A percentile compares a stretch with the other conserved stretches of the same genome.
phyloP scores from a whole-genome alignment of 495 filamentous ascomycete genomes.

The Penicillium dipodomyicola region DNA sequence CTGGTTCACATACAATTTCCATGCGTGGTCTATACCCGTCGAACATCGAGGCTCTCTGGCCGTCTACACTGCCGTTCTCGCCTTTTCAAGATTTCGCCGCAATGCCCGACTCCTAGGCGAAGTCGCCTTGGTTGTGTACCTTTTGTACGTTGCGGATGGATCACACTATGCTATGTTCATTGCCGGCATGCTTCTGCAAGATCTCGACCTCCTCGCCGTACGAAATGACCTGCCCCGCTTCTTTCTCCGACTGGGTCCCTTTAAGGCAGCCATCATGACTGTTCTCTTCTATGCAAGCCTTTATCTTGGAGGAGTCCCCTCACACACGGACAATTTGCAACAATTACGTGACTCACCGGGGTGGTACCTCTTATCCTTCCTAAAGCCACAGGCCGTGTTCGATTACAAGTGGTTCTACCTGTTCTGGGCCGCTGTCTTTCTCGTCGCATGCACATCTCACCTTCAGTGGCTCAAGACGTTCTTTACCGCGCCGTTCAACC shows the following conservation, averaged over 20 bases:
- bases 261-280: constrained; percentile 45
- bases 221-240: constrained; percentile 25
- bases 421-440: constrained; percentile 41
- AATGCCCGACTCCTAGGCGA: constrained; percentile 40
- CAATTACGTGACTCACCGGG: constrained; percentile 23
- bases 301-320: constrained; percentile 30
- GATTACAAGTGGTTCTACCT: constrained; percentile 32
- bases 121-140: constrained; percentile 32
- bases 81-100: constrained; percentile 36
- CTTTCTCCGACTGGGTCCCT: constrained; percentile 33
- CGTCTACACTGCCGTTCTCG: constrained; percentile 42
- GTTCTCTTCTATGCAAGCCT: constrained; percentile 40
- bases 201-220: constrained; percentile 39
- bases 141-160: constrained; percentile 38
- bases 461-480: constrained; percentile 32
- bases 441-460: constrained; percentile 32
- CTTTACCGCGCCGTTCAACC: constrained; percentile 40
- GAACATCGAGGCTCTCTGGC: constrained; percentile 50
- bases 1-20: constrained; percentile 46
- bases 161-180: constrained; percentile 48
- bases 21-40: constrained; percentile 53
- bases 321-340: constrained; percentile 14
- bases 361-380: constrained; percentile 25
- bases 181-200: constrained; percentile 44
- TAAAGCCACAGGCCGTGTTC: constrained; percentile 30